phyloP scores from a whole-genome alignment of 805 yeast genomes.

The Yarrowia keelungensis region DNA sequence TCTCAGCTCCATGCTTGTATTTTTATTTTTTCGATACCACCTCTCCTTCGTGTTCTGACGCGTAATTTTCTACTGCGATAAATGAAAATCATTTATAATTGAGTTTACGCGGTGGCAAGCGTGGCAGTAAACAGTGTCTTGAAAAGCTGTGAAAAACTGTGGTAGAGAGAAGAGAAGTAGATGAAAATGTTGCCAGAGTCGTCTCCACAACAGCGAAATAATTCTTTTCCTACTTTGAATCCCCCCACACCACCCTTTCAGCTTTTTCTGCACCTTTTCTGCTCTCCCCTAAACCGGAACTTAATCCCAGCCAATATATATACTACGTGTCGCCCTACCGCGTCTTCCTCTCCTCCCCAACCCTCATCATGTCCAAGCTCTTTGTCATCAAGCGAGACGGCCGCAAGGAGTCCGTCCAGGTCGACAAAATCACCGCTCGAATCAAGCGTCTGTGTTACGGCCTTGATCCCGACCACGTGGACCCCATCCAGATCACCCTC shows the following conservation, averaged over 20 bases:
- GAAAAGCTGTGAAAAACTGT: no score
- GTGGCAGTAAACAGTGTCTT: neutral
- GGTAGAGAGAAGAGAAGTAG: neutral
- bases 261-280: neutral
- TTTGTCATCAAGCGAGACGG: constrained; percentile 93
- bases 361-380: constrained; percentile 55
- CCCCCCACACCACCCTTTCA: no score
- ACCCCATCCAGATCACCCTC: constrained; percentile 95
- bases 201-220: no score
- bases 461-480: constrained; percentile 87
- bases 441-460: constrained; percentile 95
- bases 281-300: constrained; percentile 18
- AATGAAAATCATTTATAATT: constrained; percentile 37
- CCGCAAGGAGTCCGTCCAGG: constrained; percentile 90
- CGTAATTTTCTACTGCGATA: constrained; percentile 1
- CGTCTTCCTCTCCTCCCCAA: constrained; percentile 17
- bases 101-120: constrained; percentile 32
- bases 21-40: no score
- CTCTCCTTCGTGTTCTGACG: neutral
- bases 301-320: constrained; percentile 24
- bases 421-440: constrained; percentile 95
- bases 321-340: constrained; percentile 31
- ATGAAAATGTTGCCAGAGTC: no score
- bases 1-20: neutral
- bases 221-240: no score